These are phyloP conservation scores for Exophiala aquamarina DNA, from an alignment of 2,329 filamentous ascomycete genomes.

Conservation along the genomic window DNA sequence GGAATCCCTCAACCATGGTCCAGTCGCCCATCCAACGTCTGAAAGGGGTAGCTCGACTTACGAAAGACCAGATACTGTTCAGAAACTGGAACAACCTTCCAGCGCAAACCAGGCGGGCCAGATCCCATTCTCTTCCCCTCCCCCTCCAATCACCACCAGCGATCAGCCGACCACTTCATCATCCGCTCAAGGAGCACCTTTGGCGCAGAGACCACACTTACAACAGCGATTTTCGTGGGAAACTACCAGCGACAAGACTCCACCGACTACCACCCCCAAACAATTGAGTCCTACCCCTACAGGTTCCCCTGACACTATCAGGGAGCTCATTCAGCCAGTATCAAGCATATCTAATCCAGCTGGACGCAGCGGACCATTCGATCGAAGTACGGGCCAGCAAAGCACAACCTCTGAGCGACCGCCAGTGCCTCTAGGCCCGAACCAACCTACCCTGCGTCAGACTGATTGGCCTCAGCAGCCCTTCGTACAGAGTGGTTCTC, in stretches of 20 bases:
- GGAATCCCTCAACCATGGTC: background rate
- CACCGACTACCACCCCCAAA: conserved; percentile 14
- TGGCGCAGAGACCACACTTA: conserved; percentile 24
- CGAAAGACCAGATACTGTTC: too few relatives aligned
- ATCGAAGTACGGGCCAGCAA: background rate
- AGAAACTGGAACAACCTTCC: too few relatives aligned
- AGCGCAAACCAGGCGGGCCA: too few relatives aligned
- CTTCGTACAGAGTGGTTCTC: background rate
- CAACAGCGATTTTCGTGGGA: conserved; percentile 48
- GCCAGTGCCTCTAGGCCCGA: background rate
- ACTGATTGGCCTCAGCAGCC: background rate
- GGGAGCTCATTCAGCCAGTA: conserved; percentile 1
- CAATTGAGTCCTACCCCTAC: conserved; percentile 11
- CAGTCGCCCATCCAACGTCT: too few relatives aligned
- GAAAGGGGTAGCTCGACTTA: too few relatives aligned
- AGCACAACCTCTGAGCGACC: background rate
- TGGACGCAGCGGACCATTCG: background rate
- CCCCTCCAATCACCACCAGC: too few relatives aligned
- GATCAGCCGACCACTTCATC: too few relatives aligned
- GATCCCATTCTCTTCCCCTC: too few relatives aligned
- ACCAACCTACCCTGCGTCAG: background rate
- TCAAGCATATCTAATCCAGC: background rate
- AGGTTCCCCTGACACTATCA: conserved; percentile 16
- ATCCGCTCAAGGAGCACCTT: too few relatives aligned
- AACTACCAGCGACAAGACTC: conserved; percentile 22